These are phyloP conservation scores for Chaetothyriales sp. DNA, from an alignment of 2,329 filamentous ascomycete species.

Conservation along the genomic window DNA sequence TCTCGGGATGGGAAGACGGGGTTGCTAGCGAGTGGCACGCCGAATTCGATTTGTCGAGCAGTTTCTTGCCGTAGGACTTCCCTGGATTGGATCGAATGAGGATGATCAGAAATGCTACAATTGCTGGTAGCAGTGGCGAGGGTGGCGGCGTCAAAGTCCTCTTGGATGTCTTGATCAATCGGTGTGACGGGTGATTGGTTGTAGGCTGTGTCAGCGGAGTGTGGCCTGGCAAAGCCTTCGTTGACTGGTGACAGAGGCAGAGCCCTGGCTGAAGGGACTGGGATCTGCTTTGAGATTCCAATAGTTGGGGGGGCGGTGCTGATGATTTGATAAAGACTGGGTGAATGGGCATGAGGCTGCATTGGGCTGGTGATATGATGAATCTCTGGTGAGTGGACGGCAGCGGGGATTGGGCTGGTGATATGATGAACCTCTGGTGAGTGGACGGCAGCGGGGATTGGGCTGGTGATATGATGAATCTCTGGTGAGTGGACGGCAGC, in stretches of 20 bases:
- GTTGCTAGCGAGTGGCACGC: too few species aligned
- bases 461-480: not conserved
- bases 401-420: not conserved
- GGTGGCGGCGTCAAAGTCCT: not conserved
- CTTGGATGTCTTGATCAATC: not conserved
- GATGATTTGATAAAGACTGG: not conserved
- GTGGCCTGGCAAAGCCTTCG: not conserved
- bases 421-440: not conserved
- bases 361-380: not conserved
- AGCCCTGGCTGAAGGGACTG: not conserved
- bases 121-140: not conserved
- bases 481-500: not conserved
- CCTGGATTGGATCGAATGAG: too few species aligned
- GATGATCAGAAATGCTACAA: not conserved
- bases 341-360: not conserved
- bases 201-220: not conserved
- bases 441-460: not conserved
- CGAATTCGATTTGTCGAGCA: not conserved
- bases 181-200: not conserved
- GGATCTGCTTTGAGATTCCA: not conserved
- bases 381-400: too few species aligned
- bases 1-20: not conserved
- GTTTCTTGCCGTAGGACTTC: not conserved
- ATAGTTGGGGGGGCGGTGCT: not conserved
- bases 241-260: not conserved